Evolutionary conservation across 805 yeast genomes (phyloP), one percentile per base, ranked within the genome.

Genomic region (Wickerhamomyces mucosus): DNA sequence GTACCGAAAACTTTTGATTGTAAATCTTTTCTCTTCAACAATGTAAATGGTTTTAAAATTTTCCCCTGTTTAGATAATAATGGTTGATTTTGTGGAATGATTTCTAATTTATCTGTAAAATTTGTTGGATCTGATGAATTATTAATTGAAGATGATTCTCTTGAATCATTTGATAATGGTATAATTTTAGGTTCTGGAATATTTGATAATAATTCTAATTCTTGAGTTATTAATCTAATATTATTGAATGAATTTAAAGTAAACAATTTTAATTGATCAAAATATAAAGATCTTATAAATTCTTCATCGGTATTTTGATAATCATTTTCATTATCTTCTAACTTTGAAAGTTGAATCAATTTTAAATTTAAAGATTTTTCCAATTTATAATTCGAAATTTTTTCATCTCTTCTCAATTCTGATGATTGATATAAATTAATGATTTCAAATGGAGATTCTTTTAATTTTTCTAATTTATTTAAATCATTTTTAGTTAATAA

Each of bases 21-120:
- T 13, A 84, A 42, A 28, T 77, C 72, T 22, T 72, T 73, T 37
- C 73, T 67, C 8, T 78, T 61, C 11, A 75, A 72, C 13, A 89
- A 66, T 0, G 89, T 81, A 55, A 89, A 92, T 9, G 96, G 96
- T 43, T 80, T 70, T 20, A 82, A 55, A 6, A 89, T 78, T 51
- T 78, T 80, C 3, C 97, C 97, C 24, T 70, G 70, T 34, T 73
- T 70, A 1, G 84, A 69, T 6, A 85, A 44, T 26, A 83, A 47
- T 0, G 78, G 80, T 18, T 56, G 57, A 17, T 63, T 58, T 16
- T 28, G 24, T 3, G 22, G 21, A 3, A 68, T 44, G 3, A 55
- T 42, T 45, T 81, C 92, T 6, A 83, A 44, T 37, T 63, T 75
- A 5, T 82, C 77, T 0, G 94, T 79, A 47, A 67, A 82, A 0